A percentile compares a stretch with the other conserved stretches of the same genome.
These are phyloP conservation scores for Pseudognaphalium luteoalbum DNA, from an alignment of 129 eudicot genomes.

Conservation along the genomic window DNA sequence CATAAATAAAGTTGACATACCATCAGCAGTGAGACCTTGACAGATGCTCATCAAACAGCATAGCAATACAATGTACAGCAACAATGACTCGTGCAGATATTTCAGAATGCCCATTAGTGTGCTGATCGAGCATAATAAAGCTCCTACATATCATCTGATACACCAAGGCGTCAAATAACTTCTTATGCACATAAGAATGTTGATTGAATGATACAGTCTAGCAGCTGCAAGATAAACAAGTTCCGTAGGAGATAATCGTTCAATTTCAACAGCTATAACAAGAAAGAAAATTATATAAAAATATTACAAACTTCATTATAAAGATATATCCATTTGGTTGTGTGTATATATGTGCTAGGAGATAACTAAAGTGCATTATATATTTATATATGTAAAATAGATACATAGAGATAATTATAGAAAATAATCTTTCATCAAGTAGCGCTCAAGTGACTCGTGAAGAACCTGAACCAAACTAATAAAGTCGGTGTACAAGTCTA, in stretches of 20 bases:
- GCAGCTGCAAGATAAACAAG: constrained; percentile 36
- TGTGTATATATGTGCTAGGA: not conserved
- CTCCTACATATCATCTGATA: constrained; percentile 51
- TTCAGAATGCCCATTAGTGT: constrained; percentile 53
- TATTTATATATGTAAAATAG: constrained; percentile 2
- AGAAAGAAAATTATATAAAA: not conserved
- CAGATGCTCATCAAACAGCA: constrained; percentile 40
- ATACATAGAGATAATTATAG: not conserved
- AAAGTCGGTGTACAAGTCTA: not conserved
- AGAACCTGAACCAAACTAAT: not conserved
- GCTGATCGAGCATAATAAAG: constrained; percentile 52
- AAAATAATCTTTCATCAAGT: not conserved
- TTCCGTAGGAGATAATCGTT: not conserved
- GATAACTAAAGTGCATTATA: not conserved
- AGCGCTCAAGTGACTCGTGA: not conserved
- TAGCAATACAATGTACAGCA: constrained; percentile 47
- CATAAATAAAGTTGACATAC: constrained; percentile 42
- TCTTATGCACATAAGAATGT: constrained; percentile 34
- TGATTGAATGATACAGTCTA: constrained; percentile 30
- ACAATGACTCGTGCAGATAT: constrained; percentile 34
- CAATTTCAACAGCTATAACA: constrained; percentile 9
- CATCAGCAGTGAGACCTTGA: constrained; percentile 80
- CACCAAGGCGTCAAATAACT: constrained; percentile 32
- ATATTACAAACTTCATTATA: not conserved
- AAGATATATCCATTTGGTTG: not conserved